phyloP scores from a whole-genome alignment of 2,329 filamentous ascomycete genomes.

The Colletotrichum viniferum region DNA sequence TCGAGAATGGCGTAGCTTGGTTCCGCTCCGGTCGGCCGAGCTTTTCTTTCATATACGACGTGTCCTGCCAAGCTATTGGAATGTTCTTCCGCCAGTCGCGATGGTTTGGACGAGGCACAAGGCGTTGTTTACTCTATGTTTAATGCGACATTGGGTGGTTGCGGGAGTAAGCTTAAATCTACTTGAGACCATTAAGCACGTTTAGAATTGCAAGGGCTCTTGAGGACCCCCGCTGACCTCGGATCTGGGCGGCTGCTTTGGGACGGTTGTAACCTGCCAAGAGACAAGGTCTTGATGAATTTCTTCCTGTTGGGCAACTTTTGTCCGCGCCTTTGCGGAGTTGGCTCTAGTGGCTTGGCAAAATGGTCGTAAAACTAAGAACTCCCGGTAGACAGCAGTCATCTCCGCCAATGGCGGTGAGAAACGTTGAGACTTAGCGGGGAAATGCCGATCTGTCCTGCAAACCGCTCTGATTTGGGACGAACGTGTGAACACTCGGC shows the following conservation, averaged over 20 bases:
- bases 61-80: background rate
- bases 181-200: background rate
- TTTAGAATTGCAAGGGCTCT: background rate
- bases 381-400: background rate
- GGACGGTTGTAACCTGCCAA: background rate
- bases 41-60: background rate
- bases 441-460: background rate
- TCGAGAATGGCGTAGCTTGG: background rate
- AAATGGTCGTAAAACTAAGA: background rate
- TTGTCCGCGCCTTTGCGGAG: background rate
- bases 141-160: background rate
- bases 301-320: constrained; percentile 2
- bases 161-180: background rate
- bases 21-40: constrained; percentile 17
- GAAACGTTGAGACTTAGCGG: background rate
- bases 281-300: background rate
- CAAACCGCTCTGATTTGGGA: background rate
- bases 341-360: constrained; percentile 11
- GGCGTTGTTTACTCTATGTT: background rate
- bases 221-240: background rate
- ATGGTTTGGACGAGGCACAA: background rate
- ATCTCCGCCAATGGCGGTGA: background rate
- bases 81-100: constrained; percentile 18
- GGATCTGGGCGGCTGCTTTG: background rate
- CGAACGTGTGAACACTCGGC: background rate